Base-by-base conservation (phyloP, 257 asterid genomes). In the Ocimum tenuiflorum region DNA sequence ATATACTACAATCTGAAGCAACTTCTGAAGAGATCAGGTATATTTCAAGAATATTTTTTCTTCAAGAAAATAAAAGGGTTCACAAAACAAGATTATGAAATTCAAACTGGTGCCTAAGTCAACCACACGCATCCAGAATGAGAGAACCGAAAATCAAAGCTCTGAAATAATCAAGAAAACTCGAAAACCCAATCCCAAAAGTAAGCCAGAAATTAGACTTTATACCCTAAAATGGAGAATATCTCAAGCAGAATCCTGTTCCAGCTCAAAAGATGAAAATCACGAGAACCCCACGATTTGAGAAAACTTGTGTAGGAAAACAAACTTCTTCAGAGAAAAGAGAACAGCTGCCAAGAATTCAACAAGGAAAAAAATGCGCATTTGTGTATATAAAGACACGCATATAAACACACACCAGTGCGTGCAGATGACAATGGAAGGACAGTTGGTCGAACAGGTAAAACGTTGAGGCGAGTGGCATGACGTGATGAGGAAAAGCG, bases 401-500 rank as follows among this genome's bases (percentile, higher is more conserved):
- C 41, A 15, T 2, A 23, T 3, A 47, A 2, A 20, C 6, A 27
- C 46, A 41, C 52, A 12, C 20, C n/a, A 13, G 8, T 54, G 19
- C 11, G 29, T 14, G 43, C 7, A 14, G 9, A 49, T 8, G 67
- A 54, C 17, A 31, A 56, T 48, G 65, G 74, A 54, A 42, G 41
- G 29, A 3, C 6, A 48, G 46, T 14, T 52, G 54, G 35, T 1
- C 20, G 61, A 13, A 41, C 24, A 69, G 27, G 63, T 51, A 14
- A 50, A 49, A 39, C 69, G 74, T 42, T 59, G 80, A 75, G 56
- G 51, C n/a, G 53, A 23, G 52, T 63, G 65, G 12, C 12, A 22
- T 63, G 43, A 74, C 71, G 68, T 71, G 50, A 36, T 10, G 12
- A 23, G 7, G 1, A 35, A 20, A 41, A 43, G 76, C 75, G 70